Conservation (phyloP, 2,329 filamentous ascomycete genomes). For the Fusarium lateritium region DNA sequence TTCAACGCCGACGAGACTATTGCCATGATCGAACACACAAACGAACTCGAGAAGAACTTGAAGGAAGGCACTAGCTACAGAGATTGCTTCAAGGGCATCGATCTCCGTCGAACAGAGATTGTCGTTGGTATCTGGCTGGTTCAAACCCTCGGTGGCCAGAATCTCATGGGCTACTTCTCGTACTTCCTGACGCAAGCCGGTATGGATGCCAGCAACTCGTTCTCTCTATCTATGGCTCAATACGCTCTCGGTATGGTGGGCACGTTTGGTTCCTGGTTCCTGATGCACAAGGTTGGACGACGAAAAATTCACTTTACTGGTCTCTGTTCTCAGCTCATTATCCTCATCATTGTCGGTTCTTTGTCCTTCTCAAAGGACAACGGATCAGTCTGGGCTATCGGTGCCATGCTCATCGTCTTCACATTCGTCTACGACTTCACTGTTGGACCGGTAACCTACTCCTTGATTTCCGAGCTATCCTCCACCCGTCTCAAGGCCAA, state of each 20-base stretch:
- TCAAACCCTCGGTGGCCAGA: constrained; percentile 64
- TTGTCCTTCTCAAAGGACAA: constrained; percentile 56
- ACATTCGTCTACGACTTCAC: constrained; percentile 69
- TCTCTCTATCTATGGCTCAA: constrained; percentile 63
- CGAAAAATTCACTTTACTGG: constrained; percentile 65
- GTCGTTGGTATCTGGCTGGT: constrained; percentile 65
- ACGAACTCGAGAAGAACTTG: constrained; percentile 62
- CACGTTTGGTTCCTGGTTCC: constrained; percentile 65
- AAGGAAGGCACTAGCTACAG: constrained; percentile 61
- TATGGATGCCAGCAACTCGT: constrained; percentile 60
- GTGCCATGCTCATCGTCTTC: constrained; percentile 65
- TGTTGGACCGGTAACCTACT: constrained; percentile 68
- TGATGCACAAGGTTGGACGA: constrained; percentile 65
- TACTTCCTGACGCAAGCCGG: constrained; percentile 65
- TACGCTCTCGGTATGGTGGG: constrained; percentile 67
- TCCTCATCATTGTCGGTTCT: constrained; percentile 59
- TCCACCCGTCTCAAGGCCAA: constrained; percentile 69
- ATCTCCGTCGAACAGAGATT: constrained; percentile 68
- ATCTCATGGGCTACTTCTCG: constrained; percentile 64
- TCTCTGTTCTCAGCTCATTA: constrained; percentile 56
- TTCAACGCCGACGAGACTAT: constrained; percentile 65
- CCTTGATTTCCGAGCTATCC: constrained; percentile 66
- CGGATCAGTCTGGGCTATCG: constrained; percentile 59
- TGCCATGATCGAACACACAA: constrained; percentile 69
- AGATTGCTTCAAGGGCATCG: constrained; percentile 67